These are phyloP conservation scores for Echinochloa phyllopogon DNA, from an alignment of 176 grass and related monocot species.

Conservation along the genomic window DNA sequence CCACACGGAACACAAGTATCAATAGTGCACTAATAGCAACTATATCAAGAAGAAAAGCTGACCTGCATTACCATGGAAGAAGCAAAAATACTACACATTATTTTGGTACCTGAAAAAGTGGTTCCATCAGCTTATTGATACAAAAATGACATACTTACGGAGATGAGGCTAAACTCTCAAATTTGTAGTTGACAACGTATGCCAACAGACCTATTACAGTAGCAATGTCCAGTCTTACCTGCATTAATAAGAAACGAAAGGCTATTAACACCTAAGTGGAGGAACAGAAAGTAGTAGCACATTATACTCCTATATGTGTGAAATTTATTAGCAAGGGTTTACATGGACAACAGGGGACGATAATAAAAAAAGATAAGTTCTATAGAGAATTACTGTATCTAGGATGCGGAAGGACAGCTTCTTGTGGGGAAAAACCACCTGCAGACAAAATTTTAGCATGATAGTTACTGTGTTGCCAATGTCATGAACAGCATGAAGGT, in stretches of 20 bases:
- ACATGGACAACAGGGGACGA: neutral
- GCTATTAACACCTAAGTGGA: conserved; percentile 28
- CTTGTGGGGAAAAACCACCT: conserved; percentile 99
- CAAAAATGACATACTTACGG: conserved; percentile 90
- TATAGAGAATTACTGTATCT: conserved; percentile 77
- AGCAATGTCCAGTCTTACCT: conserved; percentile 90
- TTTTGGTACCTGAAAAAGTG: neutral
- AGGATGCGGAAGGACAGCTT: conserved; percentile 96
- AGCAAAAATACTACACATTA: conserved; percentile 21
- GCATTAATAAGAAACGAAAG: conserved; percentile 19
- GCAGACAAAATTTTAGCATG: conserved; percentile 31
- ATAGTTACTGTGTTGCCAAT: conserved; percentile 15
- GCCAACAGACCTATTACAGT: conserved; percentile 78
- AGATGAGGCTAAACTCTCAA: conserved; percentile 88
- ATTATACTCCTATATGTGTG: neutral
- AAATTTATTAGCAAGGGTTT: neutral
- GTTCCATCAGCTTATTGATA: conserved; percentile 27
- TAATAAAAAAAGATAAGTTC: neutral
- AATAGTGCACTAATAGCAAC: conserved; percentile 74
- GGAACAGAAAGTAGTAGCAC: conserved; percentile 9
- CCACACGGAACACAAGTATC: conserved; percentile 77
- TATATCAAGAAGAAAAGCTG: conserved; percentile 83
- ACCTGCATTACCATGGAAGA: conserved; percentile 59
- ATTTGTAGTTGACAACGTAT: conserved; percentile 93
- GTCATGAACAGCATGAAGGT: neutral